Conservation (phyloP, 2,329 filamentous ascomycete genomes). For the Cladophialophora exuberans region DNA sequence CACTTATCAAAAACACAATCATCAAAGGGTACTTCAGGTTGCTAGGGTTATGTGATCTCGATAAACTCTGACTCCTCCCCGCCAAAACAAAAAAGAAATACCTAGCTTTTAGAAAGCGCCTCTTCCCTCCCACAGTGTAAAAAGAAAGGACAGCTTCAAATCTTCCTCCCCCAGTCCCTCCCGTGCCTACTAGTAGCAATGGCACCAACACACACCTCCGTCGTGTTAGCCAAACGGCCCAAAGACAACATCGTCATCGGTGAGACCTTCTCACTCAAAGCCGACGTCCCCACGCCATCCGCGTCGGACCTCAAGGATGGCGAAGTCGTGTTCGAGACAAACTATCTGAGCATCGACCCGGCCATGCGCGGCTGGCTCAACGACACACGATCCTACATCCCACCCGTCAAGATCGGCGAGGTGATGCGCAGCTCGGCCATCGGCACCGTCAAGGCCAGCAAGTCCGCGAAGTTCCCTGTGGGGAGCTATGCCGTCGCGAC, state of each 20-base stretch:
- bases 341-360: slow-evolving; percentile 72
- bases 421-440: slow-evolving; percentile 69
- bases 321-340: slow-evolving; percentile 61
- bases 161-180: no score
- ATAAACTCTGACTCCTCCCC: no score
- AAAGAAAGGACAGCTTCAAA: no score
- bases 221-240: slow-evolving; percentile 68
- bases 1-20: no score
- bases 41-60: no score
- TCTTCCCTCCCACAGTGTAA: no score
- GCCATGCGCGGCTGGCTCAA: slow-evolving; percentile 76
- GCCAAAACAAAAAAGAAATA: no score
- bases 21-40: no score
- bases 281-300: slow-evolving; percentile 52
- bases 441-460: slow-evolving; percentile 65
- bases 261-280: slow-evolving; percentile 61
- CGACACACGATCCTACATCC: slow-evolving; percentile 63
- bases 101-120: no score
- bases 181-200: not conserved
- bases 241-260: slow-evolving; percentile 64
- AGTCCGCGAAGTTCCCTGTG: slow-evolving; percentile 56
- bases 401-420: slow-evolving; percentile 69
- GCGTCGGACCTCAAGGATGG: slow-evolving; percentile 59
- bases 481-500: slow-evolving; percentile 62
- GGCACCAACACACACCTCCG: slow-evolving; percentile 43